Conservation (phyloP, 495 filamentous ascomycete genomes). For the Schizothecium vesticola region DNA sequence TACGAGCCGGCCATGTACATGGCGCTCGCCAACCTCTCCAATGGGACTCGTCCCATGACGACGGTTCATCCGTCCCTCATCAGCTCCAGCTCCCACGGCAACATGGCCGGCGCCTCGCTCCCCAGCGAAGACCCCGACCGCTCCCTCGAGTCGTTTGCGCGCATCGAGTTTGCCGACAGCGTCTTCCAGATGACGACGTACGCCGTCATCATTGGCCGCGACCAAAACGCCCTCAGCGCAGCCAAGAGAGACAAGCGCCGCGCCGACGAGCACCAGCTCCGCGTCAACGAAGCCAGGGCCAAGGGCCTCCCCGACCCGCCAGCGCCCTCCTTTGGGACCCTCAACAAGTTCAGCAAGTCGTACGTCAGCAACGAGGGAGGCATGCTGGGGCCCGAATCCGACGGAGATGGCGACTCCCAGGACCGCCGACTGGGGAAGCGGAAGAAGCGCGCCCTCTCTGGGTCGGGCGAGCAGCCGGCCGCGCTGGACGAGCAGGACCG, state of each 20-base stretch:
- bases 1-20: not conserved
- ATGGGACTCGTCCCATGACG: not conserved
- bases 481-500: conserved; percentile 1
- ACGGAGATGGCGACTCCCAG: conserved; percentile 33
- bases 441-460: conserved; percentile 25
- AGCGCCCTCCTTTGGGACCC: conserved; percentile 32
- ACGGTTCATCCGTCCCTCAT: conserved; percentile 27
- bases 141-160: conserved; percentile 45
- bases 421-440: conserved; percentile 35
- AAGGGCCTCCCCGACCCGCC: conserved; percentile 37
- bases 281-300: conserved; percentile 19
- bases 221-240: conserved; percentile 41
- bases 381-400: conserved; percentile 47
- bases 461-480: conserved; percentile 15
- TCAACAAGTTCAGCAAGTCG: conserved; percentile 46
- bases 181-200: conserved; percentile 50
- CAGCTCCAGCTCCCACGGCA: conserved; percentile 1
- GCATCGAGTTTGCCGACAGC: conserved; percentile 48
- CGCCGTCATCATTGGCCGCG: conserved; percentile 46
- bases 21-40: not conserved
- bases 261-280: conserved; percentile 28
- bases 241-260: conserved; percentile 40
- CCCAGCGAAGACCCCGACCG: conserved; percentile 20
- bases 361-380: conserved; percentile 50
- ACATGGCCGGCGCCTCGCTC: not conserved